These are phyloP conservation scores for Dendrostoma leiphaemia DNA, from an alignment of 2,329 filamentous ascomycete species.

Conservation along the genomic window DNA sequence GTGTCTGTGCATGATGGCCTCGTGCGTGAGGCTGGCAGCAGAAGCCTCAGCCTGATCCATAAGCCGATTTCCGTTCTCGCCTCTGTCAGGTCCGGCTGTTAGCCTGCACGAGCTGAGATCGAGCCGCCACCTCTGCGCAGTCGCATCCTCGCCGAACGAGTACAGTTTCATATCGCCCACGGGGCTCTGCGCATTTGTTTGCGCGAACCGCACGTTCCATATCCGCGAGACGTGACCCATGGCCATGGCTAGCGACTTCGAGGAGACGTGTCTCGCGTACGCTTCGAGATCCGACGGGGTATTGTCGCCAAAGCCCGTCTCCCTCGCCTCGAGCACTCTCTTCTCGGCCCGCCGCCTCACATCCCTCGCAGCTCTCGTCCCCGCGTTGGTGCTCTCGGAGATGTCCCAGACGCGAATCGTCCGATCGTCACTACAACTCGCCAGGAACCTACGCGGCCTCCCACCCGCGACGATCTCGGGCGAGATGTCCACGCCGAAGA, in stretches of 20 bases:
- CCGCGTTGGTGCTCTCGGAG: slow-evolving; percentile 40
- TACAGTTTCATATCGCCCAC: slow-evolving; percentile 38
- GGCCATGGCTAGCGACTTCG: slow-evolving; percentile 60
- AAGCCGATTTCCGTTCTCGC: slow-evolving; percentile 3
- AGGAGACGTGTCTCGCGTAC: slow-evolving; percentile 21
- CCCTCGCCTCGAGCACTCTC: slow-evolving; percentile 38
- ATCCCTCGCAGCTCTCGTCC: slow-evolving; percentile 29
- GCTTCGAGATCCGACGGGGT: slow-evolving; percentile 24
- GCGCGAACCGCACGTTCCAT: slow-evolving; percentile 73
- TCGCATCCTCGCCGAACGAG: slow-evolving; percentile 84
- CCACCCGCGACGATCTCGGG: slow-evolving; percentile 38
- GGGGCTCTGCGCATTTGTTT: slow-evolving; percentile 10
- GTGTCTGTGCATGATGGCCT: slow-evolving; percentile 62
- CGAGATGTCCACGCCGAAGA: slow-evolving; percentile 87
- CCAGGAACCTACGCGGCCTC: slow-evolving; percentile 60
- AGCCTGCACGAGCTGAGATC: slow-evolving; percentile 31
- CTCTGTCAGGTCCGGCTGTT: neutral
- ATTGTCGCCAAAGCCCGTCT: slow-evolving; percentile 62
- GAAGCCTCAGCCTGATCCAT: too few relatives aligned
- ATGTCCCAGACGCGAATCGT: slow-evolving; percentile 89
- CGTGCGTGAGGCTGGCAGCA: slow-evolving; percentile 45
- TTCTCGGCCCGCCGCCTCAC: slow-evolving; percentile 25
- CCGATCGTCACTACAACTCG: slow-evolving; percentile 92
- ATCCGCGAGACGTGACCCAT: slow-evolving; percentile 91
- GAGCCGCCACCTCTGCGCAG: slow-evolving; percentile 69